phyloP scores from a whole-genome alignment of 306 rosid genomes.

The Prunus campanulata region DNA sequence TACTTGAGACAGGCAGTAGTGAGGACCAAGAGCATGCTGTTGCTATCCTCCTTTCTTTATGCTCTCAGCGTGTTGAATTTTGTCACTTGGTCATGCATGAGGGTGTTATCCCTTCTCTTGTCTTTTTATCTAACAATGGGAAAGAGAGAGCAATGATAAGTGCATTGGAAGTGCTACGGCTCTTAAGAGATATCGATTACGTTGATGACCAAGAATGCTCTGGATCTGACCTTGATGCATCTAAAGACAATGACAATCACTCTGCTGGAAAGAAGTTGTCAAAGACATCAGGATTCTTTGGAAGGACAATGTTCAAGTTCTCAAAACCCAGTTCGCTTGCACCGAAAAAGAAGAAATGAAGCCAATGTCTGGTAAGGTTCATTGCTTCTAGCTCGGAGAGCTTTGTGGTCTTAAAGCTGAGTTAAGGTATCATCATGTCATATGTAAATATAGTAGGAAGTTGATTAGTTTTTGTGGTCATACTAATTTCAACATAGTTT shows the following conservation, averaged over 20 bases:
- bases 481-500: background rate
- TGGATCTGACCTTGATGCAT: slow-evolving; percentile 27
- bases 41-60: slow-evolving; percentile 59
- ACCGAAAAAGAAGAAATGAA: slow-evolving; percentile 37
- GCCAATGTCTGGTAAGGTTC: background rate
- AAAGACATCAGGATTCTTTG: slow-evolving; percentile 37
- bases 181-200: slow-evolving; percentile 39
- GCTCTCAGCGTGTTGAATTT: slow-evolving; percentile 60
- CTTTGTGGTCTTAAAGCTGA: background rate
- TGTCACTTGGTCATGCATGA: slow-evolving; percentile 58
- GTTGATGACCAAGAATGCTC: slow-evolving; percentile 30
- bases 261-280: slow-evolving; percentile 41
- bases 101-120: slow-evolving; percentile 49
- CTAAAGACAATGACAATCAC: slow-evolving; percentile 19
- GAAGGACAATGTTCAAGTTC: slow-evolving; percentile 41
- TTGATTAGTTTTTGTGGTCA: background rate
- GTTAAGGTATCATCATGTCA: background rate
- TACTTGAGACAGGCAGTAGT: slow-evolving; percentile 48
- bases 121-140: slow-evolving; percentile 58
- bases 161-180: slow-evolving; percentile 63
- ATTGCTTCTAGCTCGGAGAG: background rate
- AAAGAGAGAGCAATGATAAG: slow-evolving; percentile 52
- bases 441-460: background rate
- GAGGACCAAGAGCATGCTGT: slow-evolving; percentile 82
- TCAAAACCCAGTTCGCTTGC: slow-evolving; percentile 31